These are phyloP conservation scores for Acanthamoeba sp. DNA, from an alignment of 208 protist species.

Conservation along the genomic window DNA sequence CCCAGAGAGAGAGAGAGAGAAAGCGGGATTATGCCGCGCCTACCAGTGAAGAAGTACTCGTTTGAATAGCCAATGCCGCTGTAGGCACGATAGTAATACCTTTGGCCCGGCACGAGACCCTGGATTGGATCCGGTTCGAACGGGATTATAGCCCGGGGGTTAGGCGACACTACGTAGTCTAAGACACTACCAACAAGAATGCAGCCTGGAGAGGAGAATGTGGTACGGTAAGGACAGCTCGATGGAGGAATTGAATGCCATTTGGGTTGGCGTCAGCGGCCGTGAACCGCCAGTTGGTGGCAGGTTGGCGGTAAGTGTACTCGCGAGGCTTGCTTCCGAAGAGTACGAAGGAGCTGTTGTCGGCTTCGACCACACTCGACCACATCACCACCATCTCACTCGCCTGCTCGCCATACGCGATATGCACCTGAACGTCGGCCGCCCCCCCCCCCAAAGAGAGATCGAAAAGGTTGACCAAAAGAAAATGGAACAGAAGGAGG, in stretches of 20 bases:
- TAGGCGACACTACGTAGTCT: too few relatives aligned
- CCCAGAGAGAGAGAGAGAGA: too few relatives aligned
- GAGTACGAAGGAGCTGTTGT: neutral
- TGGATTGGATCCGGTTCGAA: too few relatives aligned
- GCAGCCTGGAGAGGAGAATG: too few relatives aligned
- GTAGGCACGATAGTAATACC: constrained; percentile 61
- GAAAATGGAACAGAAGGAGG: too few relatives aligned
- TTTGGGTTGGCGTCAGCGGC: constrained; percentile 15
- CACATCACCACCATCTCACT: constrained; percentile 48
- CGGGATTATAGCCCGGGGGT: too few relatives aligned
- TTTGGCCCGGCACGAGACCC: neutral
- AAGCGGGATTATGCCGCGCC: too few relatives aligned
- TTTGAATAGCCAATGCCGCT: neutral
- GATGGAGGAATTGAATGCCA: constrained; percentile 38
- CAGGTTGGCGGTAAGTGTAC: neutral
- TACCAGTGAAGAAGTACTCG: constrained; percentile 66
- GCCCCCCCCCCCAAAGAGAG: neutral
- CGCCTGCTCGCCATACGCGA: neutral
- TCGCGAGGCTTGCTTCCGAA: neutral
- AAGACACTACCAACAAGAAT: too few relatives aligned
- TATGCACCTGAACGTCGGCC: neutral
- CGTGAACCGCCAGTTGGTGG: neutral
- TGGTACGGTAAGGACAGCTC: constrained; percentile 34
- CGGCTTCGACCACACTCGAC: neutral
- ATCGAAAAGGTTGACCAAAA: too few relatives aligned